These are phyloP conservation scores for Pseudogymnoascus sp. DNA, from an alignment of 2,329 filamentous ascomycete genomes.

Conservation along the genomic window DNA sequence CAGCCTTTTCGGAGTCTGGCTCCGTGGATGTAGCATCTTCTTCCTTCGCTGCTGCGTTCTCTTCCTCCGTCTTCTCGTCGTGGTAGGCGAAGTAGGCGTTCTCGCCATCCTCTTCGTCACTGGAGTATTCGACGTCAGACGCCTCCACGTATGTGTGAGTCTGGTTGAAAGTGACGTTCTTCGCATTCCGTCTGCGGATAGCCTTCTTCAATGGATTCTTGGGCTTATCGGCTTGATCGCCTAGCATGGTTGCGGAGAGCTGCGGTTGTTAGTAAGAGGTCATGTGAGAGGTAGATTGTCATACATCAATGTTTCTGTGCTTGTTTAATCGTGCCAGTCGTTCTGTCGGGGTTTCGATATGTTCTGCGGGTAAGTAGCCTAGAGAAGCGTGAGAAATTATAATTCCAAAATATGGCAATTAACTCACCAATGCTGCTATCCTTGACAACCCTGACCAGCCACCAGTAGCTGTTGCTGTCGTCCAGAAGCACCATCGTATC, in stretches of 20 bases:
- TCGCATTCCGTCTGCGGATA: conserved; percentile 60
- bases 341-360: conserved; percentile 97
- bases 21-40: conserved; percentile 25
- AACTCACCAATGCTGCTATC: conserved; percentile 78
- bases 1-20: conserved; percentile 34
- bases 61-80: conserved; percentile 28
- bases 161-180: conserved; percentile 59
- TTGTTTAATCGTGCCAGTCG: conserved; percentile 90
- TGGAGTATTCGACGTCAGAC: conserved; percentile 61
- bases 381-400: background rate
- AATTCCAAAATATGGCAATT: background rate
- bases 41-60: conserved; percentile 28
- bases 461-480: conserved; percentile 99
- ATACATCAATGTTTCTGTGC: conserved; percentile 92
- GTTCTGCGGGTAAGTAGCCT: conserved; percentile 95
- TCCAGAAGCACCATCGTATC: conserved; percentile 98
- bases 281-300: conserved; percentile 25
- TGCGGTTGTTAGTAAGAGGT: conserved; percentile 25
- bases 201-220: conserved; percentile 68
- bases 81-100: conserved; percentile 39
- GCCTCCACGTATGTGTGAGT: conserved; percentile 64
- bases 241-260: conserved; percentile 63
- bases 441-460: conserved; percentile 94
- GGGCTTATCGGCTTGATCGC: conserved; percentile 60
- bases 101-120: conserved; percentile 48